Evolutionary conservation across 176 grass and related monocot species (phyloP).

Genomic region (Saccharum officinarum): DNA sequence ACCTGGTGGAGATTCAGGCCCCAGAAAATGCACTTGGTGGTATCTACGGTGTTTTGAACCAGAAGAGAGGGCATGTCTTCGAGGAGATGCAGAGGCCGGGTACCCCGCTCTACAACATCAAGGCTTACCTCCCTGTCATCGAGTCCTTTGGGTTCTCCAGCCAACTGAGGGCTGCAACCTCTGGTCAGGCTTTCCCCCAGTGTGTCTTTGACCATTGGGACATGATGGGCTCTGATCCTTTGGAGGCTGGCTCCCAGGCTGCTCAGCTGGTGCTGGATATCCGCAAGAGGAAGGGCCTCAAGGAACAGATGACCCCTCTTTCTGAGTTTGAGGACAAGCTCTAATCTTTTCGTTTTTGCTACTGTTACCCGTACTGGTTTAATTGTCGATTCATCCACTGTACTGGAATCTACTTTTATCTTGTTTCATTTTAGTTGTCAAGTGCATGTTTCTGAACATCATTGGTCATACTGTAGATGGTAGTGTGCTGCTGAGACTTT

Average conservation of each 20-base stretch:
- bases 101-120: slow-evolving; percentile 79
- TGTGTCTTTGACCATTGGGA: slow-evolving; percentile 57
- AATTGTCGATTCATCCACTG: neutral
- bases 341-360: neutral
- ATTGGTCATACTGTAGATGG: neutral
- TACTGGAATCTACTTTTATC: neutral
- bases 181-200: slow-evolving; percentile 47
- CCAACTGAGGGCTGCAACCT: slow-evolving; percentile 45
- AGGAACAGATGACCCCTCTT: slow-evolving; percentile 43
- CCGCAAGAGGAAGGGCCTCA: slow-evolving; percentile 54
- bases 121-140: slow-evolving; percentile 56
- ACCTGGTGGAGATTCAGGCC: slow-evolving; percentile 78
- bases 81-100: slow-evolving; percentile 80
- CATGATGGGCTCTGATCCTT: slow-evolving; percentile 35
- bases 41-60: slow-evolving; percentile 78
- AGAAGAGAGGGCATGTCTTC: slow-evolving; percentile 81
- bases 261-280: slow-evolving; percentile 34
- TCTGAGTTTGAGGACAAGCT: slow-evolving; percentile 45
- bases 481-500: neutral
- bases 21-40: slow-evolving; percentile 74
- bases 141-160: slow-evolving; percentile 51
- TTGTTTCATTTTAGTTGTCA: neutral
- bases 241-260: slow-evolving; percentile 36
- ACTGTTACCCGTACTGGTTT: neutral
- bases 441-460: neutral